Base-by-base conservation (phyloP, 768 basidiomycete species). In the Nidularia pulvinata region DNA sequence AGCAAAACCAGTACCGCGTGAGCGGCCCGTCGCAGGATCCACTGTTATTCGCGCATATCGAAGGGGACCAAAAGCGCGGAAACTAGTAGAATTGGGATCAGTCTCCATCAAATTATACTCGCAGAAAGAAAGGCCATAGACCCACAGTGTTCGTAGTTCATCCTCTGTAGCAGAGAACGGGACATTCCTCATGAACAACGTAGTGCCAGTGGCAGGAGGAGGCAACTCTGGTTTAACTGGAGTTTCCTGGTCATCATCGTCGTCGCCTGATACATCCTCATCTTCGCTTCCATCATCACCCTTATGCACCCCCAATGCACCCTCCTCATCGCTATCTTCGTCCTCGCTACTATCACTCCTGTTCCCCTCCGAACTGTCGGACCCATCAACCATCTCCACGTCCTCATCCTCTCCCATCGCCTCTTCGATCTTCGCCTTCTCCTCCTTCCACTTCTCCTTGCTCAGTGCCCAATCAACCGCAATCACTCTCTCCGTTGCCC, bases 401-500 rank as follows among this genome's bases (percentile, higher is more conserved):
- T 74, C 72, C 57, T 68, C 76, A 36, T 46, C 45, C 45, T 69
- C 70, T 6, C 71, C 66, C 5, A 66, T 72, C 9, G 60, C 71
- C 39, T 68, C 77, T 34, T 71, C 75, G 51, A 80, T 54, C 65
- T 86, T 84, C 45, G 79, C 80, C 69, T 85, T 83, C 60, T 87
- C 89, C 65, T 89, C 86, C 66, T 92, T 80, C 92, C 93, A 97
- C 69, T 86, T 89, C 47, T 91, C 89, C 72, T 97, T 96, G 67
- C 93, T 93, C 65, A 98, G 69, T 3, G 95, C 96, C 93, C 94
- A 98, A 73, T 98, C 95, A 30, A 98, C 96, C 6, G 94, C 93
- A 37, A 96, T 91, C 13, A 84, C 73, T 50, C 94, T 76, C 63
- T 82, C 84, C 1, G 67, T 71, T 0, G 70, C 67, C 42, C 63